Conservation (phyloP, 1,284 basidiomycete genomes). For the Naganishia liquefaciens region DNA sequence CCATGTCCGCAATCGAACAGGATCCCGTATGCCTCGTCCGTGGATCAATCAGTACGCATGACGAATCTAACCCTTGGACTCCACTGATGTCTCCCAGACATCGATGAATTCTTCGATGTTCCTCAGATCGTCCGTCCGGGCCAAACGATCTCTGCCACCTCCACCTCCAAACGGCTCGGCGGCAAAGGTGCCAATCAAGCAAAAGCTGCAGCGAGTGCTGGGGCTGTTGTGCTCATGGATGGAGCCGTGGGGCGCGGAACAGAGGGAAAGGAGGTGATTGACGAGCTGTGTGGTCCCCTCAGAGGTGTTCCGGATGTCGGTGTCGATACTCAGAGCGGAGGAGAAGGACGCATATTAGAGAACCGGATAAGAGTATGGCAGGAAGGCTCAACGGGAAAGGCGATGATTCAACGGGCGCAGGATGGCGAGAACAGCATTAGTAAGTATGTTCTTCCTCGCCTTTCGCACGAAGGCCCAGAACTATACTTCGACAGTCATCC, state of each 20-base stretch:
- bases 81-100: constrained; percentile 33
- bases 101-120: constrained; percentile 56
- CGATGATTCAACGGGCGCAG: constrained; percentile 55
- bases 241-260: constrained; percentile 53
- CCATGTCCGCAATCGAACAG: not conserved
- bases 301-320: constrained; percentile 41
- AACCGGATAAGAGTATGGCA: constrained; percentile 23
- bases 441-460: constrained; percentile 35
- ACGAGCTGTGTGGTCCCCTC: constrained; percentile 36
- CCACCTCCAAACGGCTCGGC: constrained; percentile 51
- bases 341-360: constrained; percentile 43
- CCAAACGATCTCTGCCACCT: constrained; percentile 56
- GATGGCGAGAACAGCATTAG: constrained; percentile 57
- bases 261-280: constrained; percentile 42
- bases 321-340: constrained; percentile 42
- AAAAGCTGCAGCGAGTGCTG: constrained; percentile 53
- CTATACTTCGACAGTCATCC: constrained; percentile 43
- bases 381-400: constrained; percentile 51
- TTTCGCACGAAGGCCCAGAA: not conserved
- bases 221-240: constrained; percentile 50
- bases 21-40: constrained; percentile 43
- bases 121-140: constrained; percentile 56
- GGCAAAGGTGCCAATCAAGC: constrained; percentile 60
- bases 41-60: constrained; percentile 52
- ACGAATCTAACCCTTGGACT: not conserved